Evolutionary conservation across 1,139 yeast species (phyloP).

Genomic region (Sugiyamaella novakii): DNA sequence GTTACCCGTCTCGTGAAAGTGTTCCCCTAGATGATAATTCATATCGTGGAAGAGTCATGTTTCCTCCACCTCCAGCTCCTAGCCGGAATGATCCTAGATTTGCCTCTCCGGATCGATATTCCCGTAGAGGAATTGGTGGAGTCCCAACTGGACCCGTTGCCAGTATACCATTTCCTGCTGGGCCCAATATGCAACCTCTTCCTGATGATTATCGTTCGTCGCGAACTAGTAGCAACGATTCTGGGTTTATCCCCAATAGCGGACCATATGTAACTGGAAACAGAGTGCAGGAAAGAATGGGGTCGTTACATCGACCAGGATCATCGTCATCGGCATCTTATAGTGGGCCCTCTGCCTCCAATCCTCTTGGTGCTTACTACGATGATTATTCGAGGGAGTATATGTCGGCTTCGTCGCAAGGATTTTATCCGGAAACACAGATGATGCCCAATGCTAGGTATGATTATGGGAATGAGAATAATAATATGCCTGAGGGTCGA

Average conservation of each 20-base stretch:
- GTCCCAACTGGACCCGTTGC: background rate
- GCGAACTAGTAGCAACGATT: background rate
- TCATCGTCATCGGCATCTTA: conserved; percentile 15
- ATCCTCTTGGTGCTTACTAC: background rate
- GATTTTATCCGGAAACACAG: conserved; percentile 11
- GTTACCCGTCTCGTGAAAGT: background rate
- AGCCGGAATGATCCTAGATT: conserved; percentile 11
- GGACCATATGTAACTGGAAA: background rate
- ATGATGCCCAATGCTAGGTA: conserved; percentile 2
- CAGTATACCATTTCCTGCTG: background rate
- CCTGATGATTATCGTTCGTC: conserved; percentile 12
- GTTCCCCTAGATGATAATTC: background rate
- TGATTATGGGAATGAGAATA: background rate
- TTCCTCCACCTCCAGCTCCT: conserved; percentile 9
- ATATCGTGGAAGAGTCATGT: conserved; percentile 13
- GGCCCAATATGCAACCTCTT: conserved; percentile 4
- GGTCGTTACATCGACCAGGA: conserved; percentile 12
- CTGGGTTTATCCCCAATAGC: conserved; percentile 1
- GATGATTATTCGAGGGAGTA: conserved; percentile 12
- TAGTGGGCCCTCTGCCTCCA: conserved; percentile 4
- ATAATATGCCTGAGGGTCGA: background rate
- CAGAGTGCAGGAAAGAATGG: background rate
- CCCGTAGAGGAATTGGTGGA: conserved; percentile 9
- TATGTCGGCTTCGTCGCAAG: conserved; percentile 13
- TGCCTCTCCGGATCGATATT: conserved; percentile 15